A percentile compares a stretch with the other conserved stretches of the same genome.
Evolutionary conservation across 768 basidiomycete genomes (phyloP).

Genomic region (Hericium coralloides): DNA sequence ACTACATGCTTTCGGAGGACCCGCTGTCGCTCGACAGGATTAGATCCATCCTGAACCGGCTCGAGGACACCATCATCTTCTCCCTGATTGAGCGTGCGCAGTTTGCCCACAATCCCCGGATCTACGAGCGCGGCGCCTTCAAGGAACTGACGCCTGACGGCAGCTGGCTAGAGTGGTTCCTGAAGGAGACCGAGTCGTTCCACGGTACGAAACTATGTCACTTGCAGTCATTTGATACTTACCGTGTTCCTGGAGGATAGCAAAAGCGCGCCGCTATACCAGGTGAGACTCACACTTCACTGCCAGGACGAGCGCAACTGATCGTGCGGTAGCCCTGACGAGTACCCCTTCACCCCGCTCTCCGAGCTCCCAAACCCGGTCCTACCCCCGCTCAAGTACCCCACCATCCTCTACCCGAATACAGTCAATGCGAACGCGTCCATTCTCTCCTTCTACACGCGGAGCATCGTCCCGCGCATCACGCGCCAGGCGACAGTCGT

Average conservation of each 20-base stretch:
- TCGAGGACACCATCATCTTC: slow-evolving; percentile 99
- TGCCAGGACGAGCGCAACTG: not conserved
- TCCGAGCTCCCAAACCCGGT: slow-evolving; percentile 73
- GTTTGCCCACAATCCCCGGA: slow-evolving; percentile 87
- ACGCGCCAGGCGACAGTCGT: slow-evolving; percentile 60
- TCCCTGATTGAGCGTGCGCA: slow-evolving; percentile 94
- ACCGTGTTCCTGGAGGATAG: slow-evolving; percentile 33
- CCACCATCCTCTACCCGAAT: slow-evolving; percentile 71
- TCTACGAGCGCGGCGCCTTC: slow-evolving; percentile 78
- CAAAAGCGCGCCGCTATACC: slow-evolving; percentile 91
- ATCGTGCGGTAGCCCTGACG: slow-evolving; percentile 68
- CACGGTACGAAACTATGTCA: slow-evolving; percentile 49
- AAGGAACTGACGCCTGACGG: slow-evolving; percentile 77
- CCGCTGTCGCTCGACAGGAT: slow-evolving; percentile 87
- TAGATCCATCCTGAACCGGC: slow-evolving; percentile 73
- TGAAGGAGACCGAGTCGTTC: slow-evolving; percentile 90
- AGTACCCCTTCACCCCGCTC: slow-evolving; percentile 80
- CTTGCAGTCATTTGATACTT: too few species aligned
- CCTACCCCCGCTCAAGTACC: slow-evolving; percentile 63
- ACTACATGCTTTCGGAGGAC: slow-evolving; percentile 61
- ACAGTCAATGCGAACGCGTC: slow-evolving; percentile 78
- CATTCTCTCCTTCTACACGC: slow-evolving; percentile 85
- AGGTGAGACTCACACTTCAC: slow-evolving; percentile 40
- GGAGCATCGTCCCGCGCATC: slow-evolving; percentile 83
- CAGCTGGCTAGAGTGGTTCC: slow-evolving; percentile 96